Evolutionary conservation across 2,329 filamentous ascomycete species (phyloP), one percentile per base, ranked within the genome.

Genomic region (Thelonectria blattea): DNA sequence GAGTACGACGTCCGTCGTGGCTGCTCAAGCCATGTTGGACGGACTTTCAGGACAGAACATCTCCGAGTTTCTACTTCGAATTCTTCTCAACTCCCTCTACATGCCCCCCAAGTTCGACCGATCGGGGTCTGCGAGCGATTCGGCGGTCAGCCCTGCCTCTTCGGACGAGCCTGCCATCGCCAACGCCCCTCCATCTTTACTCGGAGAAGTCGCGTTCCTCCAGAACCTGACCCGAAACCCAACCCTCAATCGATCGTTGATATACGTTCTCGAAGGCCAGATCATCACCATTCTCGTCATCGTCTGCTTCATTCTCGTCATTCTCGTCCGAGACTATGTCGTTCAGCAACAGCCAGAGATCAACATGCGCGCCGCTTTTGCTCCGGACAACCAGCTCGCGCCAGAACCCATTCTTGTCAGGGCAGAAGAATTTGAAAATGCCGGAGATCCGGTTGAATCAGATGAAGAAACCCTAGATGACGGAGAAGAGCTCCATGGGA

Each of bases 291-390:
- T 97, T 6, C 79, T 96, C 11, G 92, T 98, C 52, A 94, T 99
- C 8, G 85, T 97, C 46, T 93, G 90, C 59, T 99, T 98, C 75
- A 97, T 99, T 60, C 80, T 99, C n/a, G 88, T 99, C 43, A 99
- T 99, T 68, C 79, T 99, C 4, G 97, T 99, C 48, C 83, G 96
- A 48, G 95, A 99, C 78, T 99, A 97, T 85, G 95, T 99, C 52
- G 93, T 99, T 10, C 95, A 99, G 74, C 95, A 99, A 74, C 95
- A 99, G 73, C 95, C 94, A 5, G 89, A 93, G 65, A 90, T 95
- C 67, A 96, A 96, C 70, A 89, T 95, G 80, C 89, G 88, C 0
- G 89, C 84, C 9, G 85, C 85, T 3, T 85, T 88, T 71, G 86
- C 83, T 8, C 70, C 71, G 14, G 75, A 74, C 37, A 72, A 76